A percentile compares a stretch with the other conserved stretches of the same genome.
These are phyloP conservation scores for Citrus sp. DNA, from an alignment of 345 rosid species.

Conservation along the genomic window DNA sequence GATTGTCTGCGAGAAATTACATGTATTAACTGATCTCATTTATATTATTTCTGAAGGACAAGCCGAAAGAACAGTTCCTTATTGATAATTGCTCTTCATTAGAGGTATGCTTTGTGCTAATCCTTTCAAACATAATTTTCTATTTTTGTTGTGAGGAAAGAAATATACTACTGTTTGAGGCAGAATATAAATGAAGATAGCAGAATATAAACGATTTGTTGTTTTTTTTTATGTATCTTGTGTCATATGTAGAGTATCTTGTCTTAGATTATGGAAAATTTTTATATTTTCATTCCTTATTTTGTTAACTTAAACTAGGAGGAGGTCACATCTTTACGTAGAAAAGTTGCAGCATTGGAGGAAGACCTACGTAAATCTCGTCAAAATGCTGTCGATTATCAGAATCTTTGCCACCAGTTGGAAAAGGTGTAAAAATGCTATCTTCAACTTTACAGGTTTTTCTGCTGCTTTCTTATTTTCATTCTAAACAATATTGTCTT, in stretches of 20 bases:
- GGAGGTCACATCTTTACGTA: slow-evolving; percentile 58
- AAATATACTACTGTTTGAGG: slow-evolving; percentile 4
- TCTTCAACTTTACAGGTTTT: slow-evolving; percentile 5
- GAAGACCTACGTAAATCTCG: slow-evolving; percentile 78
- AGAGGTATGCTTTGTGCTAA: slow-evolving; percentile 48
- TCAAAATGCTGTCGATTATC: slow-evolving; percentile 63
- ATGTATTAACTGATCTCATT: neutral
- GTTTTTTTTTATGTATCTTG: neutral
- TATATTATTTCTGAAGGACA: slow-evolving; percentile 47
- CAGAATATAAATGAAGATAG: neutral
- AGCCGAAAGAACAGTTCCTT: slow-evolving; percentile 47
- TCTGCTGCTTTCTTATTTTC: slow-evolving; percentile 2
- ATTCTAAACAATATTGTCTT: slow-evolving; percentile 13
- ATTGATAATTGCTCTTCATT: slow-evolving; percentile 41
- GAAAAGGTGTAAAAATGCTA: slow-evolving; percentile 58
- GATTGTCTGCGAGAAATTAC: neutral
- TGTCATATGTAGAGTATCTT: neutral
- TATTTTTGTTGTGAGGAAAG: neutral
- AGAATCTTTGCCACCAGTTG: slow-evolving; percentile 46
- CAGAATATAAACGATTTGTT: neutral
- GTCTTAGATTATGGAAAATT: neutral
- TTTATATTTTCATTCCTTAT: slow-evolving; percentile 8
- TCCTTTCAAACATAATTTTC: neutral
- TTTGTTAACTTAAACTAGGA: slow-evolving; percentile 52
- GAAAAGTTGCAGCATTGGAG: slow-evolving; percentile 64